Conservation (phyloP, 805 yeast genomes). For the Blastobotrys parvus region DNA sequence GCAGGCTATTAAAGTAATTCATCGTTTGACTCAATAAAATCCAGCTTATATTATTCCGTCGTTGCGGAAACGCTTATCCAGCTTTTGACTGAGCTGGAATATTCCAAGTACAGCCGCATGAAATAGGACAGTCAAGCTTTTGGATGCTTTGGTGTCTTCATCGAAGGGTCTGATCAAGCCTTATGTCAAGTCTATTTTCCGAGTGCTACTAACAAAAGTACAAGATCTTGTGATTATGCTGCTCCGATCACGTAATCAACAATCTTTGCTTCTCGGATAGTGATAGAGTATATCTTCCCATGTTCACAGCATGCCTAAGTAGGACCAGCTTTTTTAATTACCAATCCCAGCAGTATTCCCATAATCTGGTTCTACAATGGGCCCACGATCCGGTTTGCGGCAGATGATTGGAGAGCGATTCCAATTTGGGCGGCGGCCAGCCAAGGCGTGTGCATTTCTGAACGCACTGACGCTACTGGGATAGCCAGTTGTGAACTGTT, state of each 20-base stretch:
- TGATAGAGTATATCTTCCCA: too few relatives aligned
- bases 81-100: conserved; percentile 74
- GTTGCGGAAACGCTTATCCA: conserved; percentile 76
- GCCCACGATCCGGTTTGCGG: conserved; percentile 83
- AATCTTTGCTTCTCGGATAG: too few relatives aligned
- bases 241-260: too few relatives aligned
- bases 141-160: conserved; percentile 65
- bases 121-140: conserved; percentile 72
- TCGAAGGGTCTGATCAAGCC: conserved; percentile 83
- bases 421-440: conserved; percentile 80
- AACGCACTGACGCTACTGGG: conserved; percentile 73
- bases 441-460: conserved; percentile 63
- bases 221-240: too few relatives aligned
- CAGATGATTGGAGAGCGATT: conserved; percentile 80
- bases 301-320: too few relatives aligned
- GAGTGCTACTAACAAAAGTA: conserved; percentile 69
- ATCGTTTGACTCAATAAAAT: conserved; percentile 74
- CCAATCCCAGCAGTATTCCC: too few relatives aligned
- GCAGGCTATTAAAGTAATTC: conserved; percentile 63
- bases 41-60: conserved; percentile 97
- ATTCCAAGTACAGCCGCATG: conserved; percentile 62
- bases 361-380: conserved; percentile 77
- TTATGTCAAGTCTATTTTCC: conserved; percentile 84
- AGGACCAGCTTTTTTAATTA: too few relatives aligned
- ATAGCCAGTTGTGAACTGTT: conserved; percentile 88